phyloP scores from a whole-genome alignment of 164 flowering plant species.

The Magnolia kwangsiensis region DNA sequence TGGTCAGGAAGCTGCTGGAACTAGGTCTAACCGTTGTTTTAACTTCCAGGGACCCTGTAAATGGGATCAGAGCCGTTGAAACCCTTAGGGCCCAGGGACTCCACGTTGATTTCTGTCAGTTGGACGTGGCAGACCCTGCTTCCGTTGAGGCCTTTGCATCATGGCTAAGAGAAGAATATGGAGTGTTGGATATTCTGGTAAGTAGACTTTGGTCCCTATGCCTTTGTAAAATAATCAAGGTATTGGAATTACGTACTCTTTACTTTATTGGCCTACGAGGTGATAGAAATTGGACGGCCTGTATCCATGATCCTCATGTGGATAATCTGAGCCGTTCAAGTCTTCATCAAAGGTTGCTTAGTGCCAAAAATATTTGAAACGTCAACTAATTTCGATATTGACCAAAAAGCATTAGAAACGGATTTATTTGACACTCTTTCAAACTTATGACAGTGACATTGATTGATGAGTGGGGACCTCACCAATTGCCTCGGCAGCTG shows the following conservation, averaged over 20 bases:
- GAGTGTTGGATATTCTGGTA: slow-evolving; percentile 65
- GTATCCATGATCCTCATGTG: background rate
- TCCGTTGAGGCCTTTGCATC: slow-evolving; percentile 52
- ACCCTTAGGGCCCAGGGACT: slow-evolving; percentile 36
- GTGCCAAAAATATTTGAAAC: too few species aligned
- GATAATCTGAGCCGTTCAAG: background rate
- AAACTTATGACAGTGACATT: too few species aligned
- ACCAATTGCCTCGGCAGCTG: too few species aligned
- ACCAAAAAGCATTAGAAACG: too few species aligned
- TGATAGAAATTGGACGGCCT: too few species aligned
- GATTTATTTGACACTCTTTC: too few species aligned
- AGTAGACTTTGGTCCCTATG: slow-evolving; percentile 13
- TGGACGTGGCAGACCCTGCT: slow-evolving; percentile 54
- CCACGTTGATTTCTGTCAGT: slow-evolving; percentile 34
- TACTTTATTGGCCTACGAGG: too few species aligned
- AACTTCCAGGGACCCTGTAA: slow-evolving; percentile 57
- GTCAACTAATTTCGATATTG: too few species aligned
- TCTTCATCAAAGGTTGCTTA: too few species aligned
- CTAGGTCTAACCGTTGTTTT: slow-evolving; percentile 65
- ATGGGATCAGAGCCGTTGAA: slow-evolving; percentile 50
- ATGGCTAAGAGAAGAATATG: slow-evolving; percentile 38
- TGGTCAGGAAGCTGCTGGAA: slow-evolving; percentile 59
- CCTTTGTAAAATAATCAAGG: background rate
- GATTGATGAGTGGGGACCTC: too few species aligned
- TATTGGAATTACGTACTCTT: too few species aligned